Conservation (phyloP, 2,329 filamentous ascomycete genomes). For the Mollisiaceae sp. region DNA sequence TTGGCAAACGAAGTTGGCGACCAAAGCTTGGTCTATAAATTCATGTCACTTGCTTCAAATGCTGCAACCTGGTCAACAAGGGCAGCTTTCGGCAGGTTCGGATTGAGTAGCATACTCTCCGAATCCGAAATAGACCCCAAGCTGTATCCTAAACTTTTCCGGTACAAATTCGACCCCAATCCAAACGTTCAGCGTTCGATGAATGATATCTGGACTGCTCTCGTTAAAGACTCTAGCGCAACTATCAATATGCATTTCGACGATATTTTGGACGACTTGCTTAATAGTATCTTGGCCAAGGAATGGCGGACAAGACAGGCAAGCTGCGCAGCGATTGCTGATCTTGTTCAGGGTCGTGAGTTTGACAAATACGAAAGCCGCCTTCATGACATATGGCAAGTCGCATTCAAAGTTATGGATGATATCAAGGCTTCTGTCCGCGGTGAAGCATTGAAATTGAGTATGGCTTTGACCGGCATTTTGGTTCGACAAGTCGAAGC, state of each 20-base stretch:
- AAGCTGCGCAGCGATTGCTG: conserved; percentile 86
- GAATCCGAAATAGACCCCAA: conserved; percentile 90
- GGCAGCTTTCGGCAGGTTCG: conserved; percentile 93
- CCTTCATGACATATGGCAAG: conserved; percentile 82
- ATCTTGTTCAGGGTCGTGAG: conserved; percentile 82
- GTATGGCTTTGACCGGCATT: conserved; percentile 81
- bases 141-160: conserved; percentile 91
- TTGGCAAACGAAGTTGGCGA: conserved; percentile 97
- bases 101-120: conserved; percentile 87
- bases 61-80: conserved; percentile 98
- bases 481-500: conserved; percentile 86
- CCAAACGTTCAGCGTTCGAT: conserved; percentile 91
- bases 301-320: conserved; percentile 96
- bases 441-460: conserved; percentile 78
- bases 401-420: conserved; percentile 89
- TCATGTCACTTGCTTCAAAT: conserved; percentile 96
- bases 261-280: conserved; percentile 83
- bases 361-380: conserved; percentile 81
- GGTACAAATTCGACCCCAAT: conserved; percentile 95
- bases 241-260: conserved; percentile 85
- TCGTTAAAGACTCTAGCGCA: conserved; percentile 85
- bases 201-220: conserved; percentile 95
- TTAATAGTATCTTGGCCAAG: conserved; percentile 83
- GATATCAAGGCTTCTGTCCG: conserved; percentile 95
- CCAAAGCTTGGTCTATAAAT: conserved; percentile 94